Conservation (phyloP, 1,284 basidiomycete genomes). For the Phylloboletellus chloephorus region DNA sequence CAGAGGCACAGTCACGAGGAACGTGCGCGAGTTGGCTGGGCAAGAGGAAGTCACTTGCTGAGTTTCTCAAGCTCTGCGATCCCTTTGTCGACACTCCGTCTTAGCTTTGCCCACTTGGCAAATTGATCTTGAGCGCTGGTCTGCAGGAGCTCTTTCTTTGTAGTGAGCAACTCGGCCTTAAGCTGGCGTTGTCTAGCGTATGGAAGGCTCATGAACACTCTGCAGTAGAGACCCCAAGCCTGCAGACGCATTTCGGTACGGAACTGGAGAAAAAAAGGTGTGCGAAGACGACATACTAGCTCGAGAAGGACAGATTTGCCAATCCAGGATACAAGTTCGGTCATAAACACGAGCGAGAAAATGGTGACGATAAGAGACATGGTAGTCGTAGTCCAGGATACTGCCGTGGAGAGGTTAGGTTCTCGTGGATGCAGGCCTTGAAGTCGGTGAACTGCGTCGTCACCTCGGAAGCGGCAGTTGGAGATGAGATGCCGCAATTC, state of each 20-base stretch:
- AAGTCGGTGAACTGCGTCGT: no score
- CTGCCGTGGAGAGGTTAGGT: neutral
- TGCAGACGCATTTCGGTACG: conserved; percentile 26
- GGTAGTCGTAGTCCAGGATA: conserved; percentile 8
- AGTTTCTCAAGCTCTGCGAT: conserved; percentile 90
- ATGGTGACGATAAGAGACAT: conserved; percentile 80
- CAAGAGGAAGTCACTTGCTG: conserved; percentile 54
- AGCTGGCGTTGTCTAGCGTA: conserved; percentile 59
- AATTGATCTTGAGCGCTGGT: conserved; percentile 98
- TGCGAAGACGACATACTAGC: conserved; percentile 48
- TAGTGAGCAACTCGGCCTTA: conserved; percentile 71
- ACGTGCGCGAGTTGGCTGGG: conserved; percentile 1
- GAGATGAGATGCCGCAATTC: no score
- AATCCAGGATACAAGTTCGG: conserved; percentile 82
- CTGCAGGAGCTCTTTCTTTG: conserved; percentile 81
- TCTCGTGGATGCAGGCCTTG: no score
- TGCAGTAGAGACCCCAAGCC: conserved; percentile 67
- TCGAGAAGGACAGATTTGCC: conserved; percentile 79
- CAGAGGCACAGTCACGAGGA: conserved; percentile 4
- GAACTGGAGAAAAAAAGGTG: conserved; percentile 3
- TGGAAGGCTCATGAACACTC: conserved; percentile 54
- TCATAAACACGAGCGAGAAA: conserved; percentile 74
- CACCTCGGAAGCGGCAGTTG: no score
- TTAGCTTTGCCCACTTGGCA: conserved; percentile 95
- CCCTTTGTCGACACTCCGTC: conserved; percentile 88